A percentile compares a stretch with the other conserved stretches of the same genome.
phyloP scores from a whole-genome alignment of 805 yeast genomes.

The Yamadazyma endophytica region DNA sequence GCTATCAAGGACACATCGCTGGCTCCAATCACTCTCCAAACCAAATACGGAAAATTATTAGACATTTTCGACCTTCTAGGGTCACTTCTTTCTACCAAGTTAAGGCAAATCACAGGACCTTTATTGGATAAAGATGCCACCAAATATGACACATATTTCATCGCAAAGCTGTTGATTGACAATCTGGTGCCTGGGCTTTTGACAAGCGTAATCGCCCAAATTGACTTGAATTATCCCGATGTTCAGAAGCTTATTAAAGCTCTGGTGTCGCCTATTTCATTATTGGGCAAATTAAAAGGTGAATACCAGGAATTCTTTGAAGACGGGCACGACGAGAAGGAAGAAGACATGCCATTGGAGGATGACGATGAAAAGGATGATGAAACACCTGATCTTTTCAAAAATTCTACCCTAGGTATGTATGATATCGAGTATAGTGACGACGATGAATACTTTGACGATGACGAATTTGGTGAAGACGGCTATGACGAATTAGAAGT shows the following conservation, averaged over 20 bases:
- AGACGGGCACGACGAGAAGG: conserved; percentile 46
- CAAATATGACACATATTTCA: conserved; percentile 57
- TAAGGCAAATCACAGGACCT: conserved; percentile 39
- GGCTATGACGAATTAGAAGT: too few relatives aligned
- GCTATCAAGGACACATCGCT: conserved; percentile 50
- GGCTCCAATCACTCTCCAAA: conserved; percentile 4
- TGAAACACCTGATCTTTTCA: conserved; percentile 77
- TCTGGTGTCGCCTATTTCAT: conserved; percentile 55
- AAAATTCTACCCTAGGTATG: conserved; percentile 92
- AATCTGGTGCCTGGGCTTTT: conserved; percentile 56
- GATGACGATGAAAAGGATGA: conserved; percentile 58
- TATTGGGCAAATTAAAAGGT: conserved; percentile 52
- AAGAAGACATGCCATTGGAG: conserved; percentile 39
- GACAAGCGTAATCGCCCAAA: conserved; percentile 53
- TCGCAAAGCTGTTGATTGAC: conserved; percentile 67
- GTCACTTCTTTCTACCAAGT: conserved; percentile 39
- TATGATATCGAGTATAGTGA: conserved; percentile 75
- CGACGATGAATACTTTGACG: conserved; percentile 41
- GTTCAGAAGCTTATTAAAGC: conserved; percentile 56
- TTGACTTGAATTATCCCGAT: conserved; percentile 73
- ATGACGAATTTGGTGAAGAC: conserved; percentile 28
- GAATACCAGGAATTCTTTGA: conserved; percentile 57
- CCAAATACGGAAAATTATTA: conserved; percentile 46
- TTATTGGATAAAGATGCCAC: conserved; percentile 44
- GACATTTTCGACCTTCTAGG: conserved; percentile 50